phyloP scores from a whole-genome alignment of 306 rosid genomes.

The Citrullus colocynthis region DNA sequence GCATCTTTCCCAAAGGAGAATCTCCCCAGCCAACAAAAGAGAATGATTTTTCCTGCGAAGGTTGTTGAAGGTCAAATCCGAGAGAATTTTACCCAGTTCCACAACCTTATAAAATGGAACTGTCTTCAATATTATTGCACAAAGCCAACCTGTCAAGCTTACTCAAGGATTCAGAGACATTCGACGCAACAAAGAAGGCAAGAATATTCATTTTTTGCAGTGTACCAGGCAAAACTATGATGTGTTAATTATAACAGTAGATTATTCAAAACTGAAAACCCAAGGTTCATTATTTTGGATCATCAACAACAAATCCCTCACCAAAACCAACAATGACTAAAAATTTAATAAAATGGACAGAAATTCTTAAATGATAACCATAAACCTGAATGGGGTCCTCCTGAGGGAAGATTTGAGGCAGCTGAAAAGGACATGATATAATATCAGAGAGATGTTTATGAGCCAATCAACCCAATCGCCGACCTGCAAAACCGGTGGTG shows the following conservation, averaged over 20 bases:
- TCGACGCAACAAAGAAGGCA: neutral
- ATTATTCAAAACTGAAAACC: neutral
- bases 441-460: slow-evolving; percentile 10
- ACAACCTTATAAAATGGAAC: neutral
- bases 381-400: slow-evolving; percentile 42
- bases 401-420: slow-evolving; percentile 36
- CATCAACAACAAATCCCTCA: neutral
- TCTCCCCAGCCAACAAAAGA: neutral
- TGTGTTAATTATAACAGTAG: neutral
- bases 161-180: neutral
- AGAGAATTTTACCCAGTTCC: neutral
- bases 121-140: neutral
- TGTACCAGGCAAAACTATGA: neutral
- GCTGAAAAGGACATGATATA: slow-evolving; percentile 37
- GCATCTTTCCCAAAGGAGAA: neutral
- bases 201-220: neutral
- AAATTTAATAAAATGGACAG: neutral
- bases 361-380: slow-evolving; percentile 1
- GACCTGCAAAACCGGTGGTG: slow-evolving; percentile 8
- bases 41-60: neutral
- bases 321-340: neutral
- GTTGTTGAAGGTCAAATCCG: neutral
- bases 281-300: neutral
- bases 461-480: slow-evolving; percentile 4
- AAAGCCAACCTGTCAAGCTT: neutral